phyloP scores from a whole-genome alignment of 2,329 filamentous ascomycete species.

The Trichoderma hamatum region DNA sequence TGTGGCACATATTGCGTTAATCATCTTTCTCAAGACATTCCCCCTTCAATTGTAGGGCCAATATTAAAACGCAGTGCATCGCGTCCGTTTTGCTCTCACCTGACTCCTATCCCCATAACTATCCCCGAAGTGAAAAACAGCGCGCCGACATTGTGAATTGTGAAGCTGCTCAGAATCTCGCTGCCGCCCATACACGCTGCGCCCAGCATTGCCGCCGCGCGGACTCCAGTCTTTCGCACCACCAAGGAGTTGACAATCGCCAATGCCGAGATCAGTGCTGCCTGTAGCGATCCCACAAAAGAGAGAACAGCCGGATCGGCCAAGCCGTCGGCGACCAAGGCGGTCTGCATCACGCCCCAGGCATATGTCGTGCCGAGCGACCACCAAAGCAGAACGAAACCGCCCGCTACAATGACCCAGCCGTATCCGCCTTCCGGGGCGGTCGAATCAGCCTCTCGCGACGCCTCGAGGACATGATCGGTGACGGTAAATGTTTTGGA shows the following conservation, averaged over 20 bases:
- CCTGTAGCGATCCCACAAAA: slow-evolving; percentile 59
- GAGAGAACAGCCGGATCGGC: slow-evolving; percentile 56
- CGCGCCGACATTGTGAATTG: slow-evolving; percentile 34
- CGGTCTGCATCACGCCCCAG: slow-evolving; percentile 64
- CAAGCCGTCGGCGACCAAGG: slow-evolving; percentile 53
- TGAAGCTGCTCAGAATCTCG: slow-evolving; percentile 42
- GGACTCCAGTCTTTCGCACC: slow-evolving; percentile 52
- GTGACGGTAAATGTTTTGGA: background rate
- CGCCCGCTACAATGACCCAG: slow-evolving; percentile 35
- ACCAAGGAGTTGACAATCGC: slow-evolving; percentile 56
- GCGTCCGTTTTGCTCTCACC: slow-evolving; percentile 29
- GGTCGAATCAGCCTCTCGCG: slow-evolving; percentile 14
- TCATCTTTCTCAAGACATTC: background rate
- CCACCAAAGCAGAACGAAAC: slow-evolving; percentile 44
- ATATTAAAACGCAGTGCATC: background rate
- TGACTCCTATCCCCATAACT: slow-evolving; percentile 35
- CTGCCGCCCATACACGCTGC: slow-evolving; percentile 53
- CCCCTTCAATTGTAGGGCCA: background rate
- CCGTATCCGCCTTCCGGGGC: slow-evolving; percentile 36
- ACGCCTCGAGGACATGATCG: slow-evolving; percentile 23
- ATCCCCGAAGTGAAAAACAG: slow-evolving; percentile 36
- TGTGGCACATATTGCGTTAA: background rate
- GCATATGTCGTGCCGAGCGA: slow-evolving; percentile 58
- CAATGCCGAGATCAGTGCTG: slow-evolving; percentile 53
- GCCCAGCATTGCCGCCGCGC: slow-evolving; percentile 50